Evolutionary conservation across 352 stramenopile species (phyloP), one percentile per base, ranked within the genome.

Genomic region (Blastocystis sp.): DNA sequence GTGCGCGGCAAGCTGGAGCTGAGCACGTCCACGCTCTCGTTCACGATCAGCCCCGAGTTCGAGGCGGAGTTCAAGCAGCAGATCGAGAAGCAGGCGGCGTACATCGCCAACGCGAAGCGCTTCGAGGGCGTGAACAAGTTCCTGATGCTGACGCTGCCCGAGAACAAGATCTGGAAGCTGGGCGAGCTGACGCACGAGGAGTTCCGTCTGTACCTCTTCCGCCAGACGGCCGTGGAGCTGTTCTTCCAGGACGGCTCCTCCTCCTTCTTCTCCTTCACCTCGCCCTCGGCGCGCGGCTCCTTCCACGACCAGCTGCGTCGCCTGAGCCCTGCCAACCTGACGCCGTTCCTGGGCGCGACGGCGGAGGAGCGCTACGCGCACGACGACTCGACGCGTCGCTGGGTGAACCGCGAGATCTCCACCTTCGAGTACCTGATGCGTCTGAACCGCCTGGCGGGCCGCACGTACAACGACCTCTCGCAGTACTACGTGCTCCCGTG

Each of bases 401-500:
- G 97, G 97, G 93, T 94, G 74, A 91, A 92, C 21, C 94, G 96
- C 10, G 93, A 95, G 66, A 95, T 99, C 50, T 97, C 95, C 21
- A 99, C 97, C 78, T 99, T 98, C 81, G 96, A 98, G 81, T 99
- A 99, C 92, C 92, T 99, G 33, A 96, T 98, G 93, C 93, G 97
- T 55, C 92, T 99, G 24, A 99, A 99, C 93, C 96, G 95, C 3
- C 93, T 98, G 13, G 96, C 97, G 0, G 97, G 97, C 31, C 91
- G 97, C 19, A 97, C 94, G 35, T 98, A 97, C 92, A 97, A 98
- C 91, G 94, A 97, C 55, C 91, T 96, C 10, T 96, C 94, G 50
- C 96, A 98, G 91, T 99, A 99, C 92, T 97, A 97, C 26, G 96
- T 99, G 3, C 99, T 99, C 89, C 97, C 97, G 29, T 99, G 97